These are phyloP conservation scores for Chalciporus piperatus DNA, from an alignment of 768 basidiomycete species.

Conservation along the genomic window DNA sequence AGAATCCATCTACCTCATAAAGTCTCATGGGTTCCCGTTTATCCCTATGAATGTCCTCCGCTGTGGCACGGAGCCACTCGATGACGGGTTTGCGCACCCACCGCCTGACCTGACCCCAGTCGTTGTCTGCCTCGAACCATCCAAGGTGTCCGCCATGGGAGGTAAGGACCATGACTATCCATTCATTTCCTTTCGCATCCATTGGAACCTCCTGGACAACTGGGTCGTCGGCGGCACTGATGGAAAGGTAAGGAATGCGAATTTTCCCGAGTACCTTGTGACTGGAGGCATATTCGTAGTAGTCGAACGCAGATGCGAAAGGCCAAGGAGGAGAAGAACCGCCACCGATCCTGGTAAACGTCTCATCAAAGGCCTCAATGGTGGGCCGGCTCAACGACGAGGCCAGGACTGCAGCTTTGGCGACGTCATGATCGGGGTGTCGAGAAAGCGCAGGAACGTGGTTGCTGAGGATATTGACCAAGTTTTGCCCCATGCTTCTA, in stretches of 20 bases:
- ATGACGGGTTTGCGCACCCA: constrained; percentile 74
- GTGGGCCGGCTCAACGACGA: constrained; percentile 51
- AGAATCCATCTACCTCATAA: constrained; percentile 55
- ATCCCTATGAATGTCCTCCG: constrained; percentile 47
- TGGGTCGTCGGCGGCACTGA: constrained; percentile 78
- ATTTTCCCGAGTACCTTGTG: constrained; percentile 58
- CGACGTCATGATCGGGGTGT: constrained; percentile 50
- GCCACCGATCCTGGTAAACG: constrained; percentile 65
- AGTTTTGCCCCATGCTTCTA: constrained; percentile 74
- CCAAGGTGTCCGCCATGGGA: constrained; percentile 74
- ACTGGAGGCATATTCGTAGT: constrained; percentile 55
- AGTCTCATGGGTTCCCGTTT: constrained; percentile 32
- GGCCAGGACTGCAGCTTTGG: constrained; percentile 46
- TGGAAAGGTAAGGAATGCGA: constrained; percentile 68
- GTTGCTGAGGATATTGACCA: constrained; percentile 53
- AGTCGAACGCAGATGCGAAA: constrained; percentile 42
- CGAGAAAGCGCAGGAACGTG: constrained; percentile 47
- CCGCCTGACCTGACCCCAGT: constrained; percentile 36
- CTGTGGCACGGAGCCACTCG: constrained; percentile 64
- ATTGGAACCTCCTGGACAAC: constrained; percentile 63
- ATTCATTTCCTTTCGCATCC: constrained; percentile 49
- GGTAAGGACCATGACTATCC: constrained; percentile 61
- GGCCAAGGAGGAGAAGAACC: constrained; percentile 60
- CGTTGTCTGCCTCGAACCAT: constrained; percentile 64
- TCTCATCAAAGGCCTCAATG: constrained; percentile 56